These are phyloP conservation scores for Fusarium solani-melongenae DNA, from an alignment of 2,329 filamentous ascomycete species.

Conservation along the genomic window DNA sequence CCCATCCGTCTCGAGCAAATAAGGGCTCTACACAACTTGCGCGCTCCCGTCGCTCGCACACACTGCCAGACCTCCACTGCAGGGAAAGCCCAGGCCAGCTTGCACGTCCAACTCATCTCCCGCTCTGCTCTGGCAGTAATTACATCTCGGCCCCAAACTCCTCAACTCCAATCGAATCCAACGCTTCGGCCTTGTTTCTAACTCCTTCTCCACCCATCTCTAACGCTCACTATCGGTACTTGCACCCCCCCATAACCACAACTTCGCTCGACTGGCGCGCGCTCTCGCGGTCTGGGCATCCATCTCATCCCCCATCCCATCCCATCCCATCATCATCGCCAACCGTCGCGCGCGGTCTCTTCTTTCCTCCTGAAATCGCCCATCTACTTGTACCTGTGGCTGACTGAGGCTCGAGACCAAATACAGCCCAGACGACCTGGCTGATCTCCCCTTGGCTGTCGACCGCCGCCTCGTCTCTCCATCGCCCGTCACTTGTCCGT, in stretches of 20 bases:
- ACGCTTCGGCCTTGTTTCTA: conserved; percentile 16
- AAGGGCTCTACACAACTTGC: conserved; percentile 1
- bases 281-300: conserved; percentile 16
- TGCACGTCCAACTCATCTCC: conserved; percentile 29
- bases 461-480: neutral
- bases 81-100: conserved; percentile 13
- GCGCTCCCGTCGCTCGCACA: neutral
- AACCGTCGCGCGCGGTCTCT: neutral
- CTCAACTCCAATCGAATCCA: conserved; percentile 16
- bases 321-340: neutral
- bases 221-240: conserved; percentile 32
- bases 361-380: conserved; percentile 5
- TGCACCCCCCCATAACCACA: conserved; percentile 18
- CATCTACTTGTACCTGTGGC: conserved; percentile 4
- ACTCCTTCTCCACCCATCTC: conserved; percentile 30
- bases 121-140: conserved; percentile 7
- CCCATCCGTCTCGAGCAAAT: conserved; percentile 28
- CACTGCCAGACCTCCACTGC: conserved; percentile 5
- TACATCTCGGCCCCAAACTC: neutral
- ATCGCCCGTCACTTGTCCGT: neutral
- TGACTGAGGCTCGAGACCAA: conserved; percentile 11
- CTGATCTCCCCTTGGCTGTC: neutral
- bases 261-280: neutral
- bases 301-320: conserved; percentile 14
- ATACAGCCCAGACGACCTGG: neutral